Evolutionary conservation across 1,139 yeast genomes (phyloP), one percentile per base, ranked within the genome.

Genomic region (Debaryomyces nepalensis): DNA sequence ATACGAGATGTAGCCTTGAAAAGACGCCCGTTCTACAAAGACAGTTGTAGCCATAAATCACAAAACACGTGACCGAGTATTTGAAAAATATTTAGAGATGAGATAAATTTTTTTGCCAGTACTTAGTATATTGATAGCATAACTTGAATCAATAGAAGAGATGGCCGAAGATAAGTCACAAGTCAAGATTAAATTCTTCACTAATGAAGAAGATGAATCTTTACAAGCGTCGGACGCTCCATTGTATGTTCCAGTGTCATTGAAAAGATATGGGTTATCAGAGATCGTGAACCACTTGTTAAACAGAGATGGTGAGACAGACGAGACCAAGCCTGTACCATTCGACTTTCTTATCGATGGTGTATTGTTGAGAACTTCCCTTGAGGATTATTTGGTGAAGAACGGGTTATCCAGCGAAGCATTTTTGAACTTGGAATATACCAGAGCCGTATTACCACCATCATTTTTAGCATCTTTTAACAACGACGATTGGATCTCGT

Each of bases 401-500:
- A 79, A 87, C 47, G 98, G 93, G 5, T 73, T 91, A 40, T 87
- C 97, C 4, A 77, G 83, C 37, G 99, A 93, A 75, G 80, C 89
- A 0, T 81, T 84, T 44, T 65, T 93, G 47, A 82, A 82, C 26
- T 70, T 93, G 43, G 99, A 93, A 60, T 93, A 93, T 66, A 89
- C 97, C 12, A 77, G 96, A 52, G 91, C 97, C 0, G 87, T 91
- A 33, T 76, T 91, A 45, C 99, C 99, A 15, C 99, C 99, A 10
- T 83, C 93, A 30, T 91, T 82, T 59, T 73, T 90, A 50, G 90
- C 96, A 8, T 84, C 96, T 37, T 93, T 84, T 65, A 81, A 84
- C 55, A 91, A 91, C 58, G 97, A 91, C 51, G 99, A 93, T 66
- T 93, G 99, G 99, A 82, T 95, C 24, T 87, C 97, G 7, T 78